These are phyloP conservation scores for Aspergillus cejpii DNA, from an alignment of 2,329 filamentous ascomycete genomes.

Conservation along the genomic window DNA sequence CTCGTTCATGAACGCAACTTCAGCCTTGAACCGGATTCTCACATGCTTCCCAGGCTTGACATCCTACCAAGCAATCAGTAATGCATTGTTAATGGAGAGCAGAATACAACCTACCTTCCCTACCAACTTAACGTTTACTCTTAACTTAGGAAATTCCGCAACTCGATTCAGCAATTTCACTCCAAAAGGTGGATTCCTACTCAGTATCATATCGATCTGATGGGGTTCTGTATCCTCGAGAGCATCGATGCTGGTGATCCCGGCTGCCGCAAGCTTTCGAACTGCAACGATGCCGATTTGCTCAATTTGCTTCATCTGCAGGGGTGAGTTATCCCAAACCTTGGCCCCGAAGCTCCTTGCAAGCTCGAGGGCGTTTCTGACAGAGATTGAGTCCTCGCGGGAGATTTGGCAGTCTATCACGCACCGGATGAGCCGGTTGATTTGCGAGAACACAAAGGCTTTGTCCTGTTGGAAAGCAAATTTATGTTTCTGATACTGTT, in stretches of 20 bases:
- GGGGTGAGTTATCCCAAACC: constrained; percentile 73
- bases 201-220: constrained; percentile 68
- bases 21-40: constrained; percentile 57
- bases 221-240: constrained; percentile 61
- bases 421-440: constrained; percentile 65
- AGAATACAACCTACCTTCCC: constrained; percentile 39
- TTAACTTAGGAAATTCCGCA: constrained; percentile 63
- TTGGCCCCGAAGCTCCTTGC: constrained; percentile 67
- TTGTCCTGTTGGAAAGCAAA: constrained; percentile 57
- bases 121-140: constrained; percentile 48
- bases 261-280: constrained; percentile 64
- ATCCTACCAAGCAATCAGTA: constrained; percentile 23
- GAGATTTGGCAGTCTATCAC: constrained; percentile 66
- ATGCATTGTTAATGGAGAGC: constrained; percentile 14
- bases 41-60: constrained; percentile 39
- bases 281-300: constrained; percentile 69
- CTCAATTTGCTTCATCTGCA: constrained; percentile 77
- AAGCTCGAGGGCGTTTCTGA: constrained; percentile 66
- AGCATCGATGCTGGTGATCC: constrained; percentile 64
- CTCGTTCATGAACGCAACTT: constrained; percentile 66
- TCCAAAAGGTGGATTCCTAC: constrained; percentile 77
- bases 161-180: constrained; percentile 59
- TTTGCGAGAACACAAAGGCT: constrained; percentile 57
- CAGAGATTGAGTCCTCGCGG: constrained; percentile 58
- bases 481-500: constrained; percentile 51